phyloP scores from a whole-genome alignment of 331 rosid species.

The Arachis monticola region DNA sequence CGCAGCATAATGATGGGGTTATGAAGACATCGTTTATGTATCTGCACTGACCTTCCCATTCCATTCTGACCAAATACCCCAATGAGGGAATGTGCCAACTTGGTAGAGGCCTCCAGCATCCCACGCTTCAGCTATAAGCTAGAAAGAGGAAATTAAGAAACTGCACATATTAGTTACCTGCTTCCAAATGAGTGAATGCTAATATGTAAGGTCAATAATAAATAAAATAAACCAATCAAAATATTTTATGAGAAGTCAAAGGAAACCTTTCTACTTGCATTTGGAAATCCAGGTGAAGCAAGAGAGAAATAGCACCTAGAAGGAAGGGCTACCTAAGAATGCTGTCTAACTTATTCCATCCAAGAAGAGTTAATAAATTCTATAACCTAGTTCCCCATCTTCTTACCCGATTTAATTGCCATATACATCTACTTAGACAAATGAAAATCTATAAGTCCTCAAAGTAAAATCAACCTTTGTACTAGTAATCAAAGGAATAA shows the following conservation, averaged over 20 bases:
- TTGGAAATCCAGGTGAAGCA: slow-evolving; percentile 22
- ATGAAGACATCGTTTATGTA: slow-evolving; percentile 23
- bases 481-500: slow-evolving; percentile 16
- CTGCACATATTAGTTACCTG: slow-evolving; percentile 27
- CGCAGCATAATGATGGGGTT: slow-evolving; percentile 27
- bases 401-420: background rate
- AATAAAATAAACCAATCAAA: slow-evolving; percentile 39
- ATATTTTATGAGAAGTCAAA: slow-evolving; percentile 24
- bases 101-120: slow-evolving; percentile 97
- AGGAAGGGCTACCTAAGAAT: slow-evolving; percentile 27
- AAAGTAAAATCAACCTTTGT: slow-evolving; percentile 11
- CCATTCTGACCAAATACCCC: slow-evolving; percentile 99
- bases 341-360: background rate
- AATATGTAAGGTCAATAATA: slow-evolving; percentile 24
- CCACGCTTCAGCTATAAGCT: slow-evolving; percentile 99
- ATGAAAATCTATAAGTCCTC: background rate
- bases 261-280: slow-evolving; percentile 12
- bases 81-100: slow-evolving; percentile 95
- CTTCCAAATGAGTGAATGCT: slow-evolving; percentile 34
- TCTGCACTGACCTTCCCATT: slow-evolving; percentile 86
- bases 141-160: slow-evolving; percentile 42
- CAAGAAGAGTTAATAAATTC: background rate
- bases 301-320: slow-evolving; percentile 28
- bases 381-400: slow-evolving; percentile 8
- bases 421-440: background rate